Base-by-base conservation (phyloP, 2,329 filamentous ascomycete genomes). In the Trichocomaceae sp. region DNA sequence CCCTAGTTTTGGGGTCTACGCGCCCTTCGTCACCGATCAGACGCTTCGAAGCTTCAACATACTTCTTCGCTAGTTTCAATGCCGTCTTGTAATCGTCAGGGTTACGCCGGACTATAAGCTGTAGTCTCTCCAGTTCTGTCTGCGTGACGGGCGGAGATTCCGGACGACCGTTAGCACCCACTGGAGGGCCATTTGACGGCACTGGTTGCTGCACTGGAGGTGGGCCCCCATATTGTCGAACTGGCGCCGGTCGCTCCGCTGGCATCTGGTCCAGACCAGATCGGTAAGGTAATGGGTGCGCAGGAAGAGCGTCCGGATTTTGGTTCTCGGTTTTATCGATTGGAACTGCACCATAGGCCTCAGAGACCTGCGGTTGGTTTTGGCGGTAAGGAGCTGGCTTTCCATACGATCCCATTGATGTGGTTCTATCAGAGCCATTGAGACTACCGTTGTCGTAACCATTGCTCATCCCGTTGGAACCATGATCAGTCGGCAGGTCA, bases 11-110 rank as follows among this genome's bases (percentile, higher is more conserved):
- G 1, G 85, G 79, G 63, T 93, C 89, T 8, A 83, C 80, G 22
- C 86, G 83, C 8, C 84, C 82, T 63, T 85, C 85, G 37, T 90
- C 85, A 61, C 90, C 88, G 2, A 90, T 83, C 1, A 99, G 79
- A 5, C 88, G 83, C 12, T 85, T 84, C 0, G 90, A 83, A 1
- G 92, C 93, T 72, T 96, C 90, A 1, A 95, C 84, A 5, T 96
- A 76, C 63, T 87, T 89, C 73, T 91, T 92, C 0, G 88, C 90
- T 17, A 96, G 77, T 9, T 78, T 75, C 54, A 99, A 76, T 13
- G 88, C 86, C 2, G 83, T 80, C 47, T 80, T 81, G 58, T 87
- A 82, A 61, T 96, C 90, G 29, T 79, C 78, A 0, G 90, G 83
- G 58, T 90, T 87, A 23, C 76, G 77, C 67, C 87, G 88, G 59